Evolutionary conservation across 306 rosid species (phyloP), one percentile per base, ranked within the genome.

Genomic region (Cucurbita maxima): DNA sequence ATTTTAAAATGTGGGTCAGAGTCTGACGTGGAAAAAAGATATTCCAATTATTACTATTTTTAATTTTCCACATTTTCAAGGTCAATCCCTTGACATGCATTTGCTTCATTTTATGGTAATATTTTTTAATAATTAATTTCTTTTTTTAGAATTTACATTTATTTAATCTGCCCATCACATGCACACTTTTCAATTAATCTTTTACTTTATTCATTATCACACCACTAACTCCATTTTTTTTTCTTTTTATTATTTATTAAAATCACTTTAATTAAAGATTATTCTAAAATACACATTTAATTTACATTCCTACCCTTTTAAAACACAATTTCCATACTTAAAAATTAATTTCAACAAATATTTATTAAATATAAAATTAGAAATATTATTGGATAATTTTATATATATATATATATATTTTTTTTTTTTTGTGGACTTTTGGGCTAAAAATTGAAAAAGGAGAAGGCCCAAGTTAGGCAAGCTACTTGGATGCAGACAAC

Each of bases 31-130:
- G 66, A 59, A 36, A 59, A 34, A 13, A 59, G 66, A 58, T 34
- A 59, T 30, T 14, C 5, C 20, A 34, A 59, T 14, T 6, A 34
- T 59, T 58, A 8, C 2, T 30, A 25, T 13, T 59, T 10, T 30
- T 6, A n/a, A n/a, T n/a, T n/a, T 44, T 30, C 34, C 66, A 59
- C 19, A 59, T 34, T 59, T 59, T 34, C 44, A 59, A 59, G 69
- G 69, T 61, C 69, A 61, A 61, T 61, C 69, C 37, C 3, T 37
- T 15, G 69, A 47, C 69, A 61, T 61, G 69, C 69, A 61, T 61
- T 61, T 37, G 69, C 25, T 25, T 25, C 1, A 61, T 61, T 61
- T 47, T 37, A 2, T 61, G 47, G 48, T 61, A 3, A 61, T 11
- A 60, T 60, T 60, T 60, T 34, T 20, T 61, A 38, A 61, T 8